Percentiles rank a stretch among this genome's conserved stretches.
These are phyloP conservation scores for Carpinus viminea DNA, from an alignment of 306 rosid species.

Conservation along the genomic window DNA sequence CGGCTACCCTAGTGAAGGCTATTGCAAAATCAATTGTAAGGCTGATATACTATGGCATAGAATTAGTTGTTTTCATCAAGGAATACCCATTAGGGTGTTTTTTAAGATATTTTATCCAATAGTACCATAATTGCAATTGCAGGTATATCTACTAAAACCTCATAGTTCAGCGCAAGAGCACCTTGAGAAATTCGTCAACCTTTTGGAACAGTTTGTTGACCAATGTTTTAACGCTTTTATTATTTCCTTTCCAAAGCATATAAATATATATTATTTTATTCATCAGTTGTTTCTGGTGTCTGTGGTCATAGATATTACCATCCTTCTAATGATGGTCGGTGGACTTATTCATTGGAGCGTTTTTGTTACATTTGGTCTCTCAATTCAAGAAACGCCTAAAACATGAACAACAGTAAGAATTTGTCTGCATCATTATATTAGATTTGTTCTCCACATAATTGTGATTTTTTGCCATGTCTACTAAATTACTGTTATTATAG, in stretches of 20 bases:
- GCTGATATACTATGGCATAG: conserved; percentile 25
- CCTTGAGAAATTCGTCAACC: conserved; percentile 91
- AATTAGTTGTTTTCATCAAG: conserved; percentile 19
- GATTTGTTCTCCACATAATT: conserved; percentile 18
- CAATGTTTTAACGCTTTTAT: conserved; percentile 32
- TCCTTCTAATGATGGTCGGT: conserved; percentile 98
- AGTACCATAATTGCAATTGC: conserved; percentile 40
- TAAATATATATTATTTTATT: conserved; percentile 22
- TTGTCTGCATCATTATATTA: conserved; percentile 11
- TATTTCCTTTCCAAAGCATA: conserved; percentile 6
- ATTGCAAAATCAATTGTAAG: conserved; percentile 93
- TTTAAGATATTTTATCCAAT: conserved; percentile 24
- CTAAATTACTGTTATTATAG: conserved; percentile 51
- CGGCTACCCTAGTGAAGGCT: conserved; percentile 83
- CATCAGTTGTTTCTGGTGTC: conserved; percentile 8
- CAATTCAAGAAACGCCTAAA: conserved; percentile 89
- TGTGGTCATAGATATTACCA: conserved; percentile 77
- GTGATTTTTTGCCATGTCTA: conserved; percentile 32
- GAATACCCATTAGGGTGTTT: conserved; percentile 18
- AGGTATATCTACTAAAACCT: conserved; percentile 87
- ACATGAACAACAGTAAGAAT: conserved; percentile 76
- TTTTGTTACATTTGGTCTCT: conserved; percentile 79
- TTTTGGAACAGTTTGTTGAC: conserved; percentile 93
- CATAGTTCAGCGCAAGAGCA: conserved; percentile 67
- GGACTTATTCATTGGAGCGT: conserved; percentile 87